phyloP scores from a whole-genome alignment of 1,284 basidiomycete species.

The Retiboletus flavoniger region DNA sequence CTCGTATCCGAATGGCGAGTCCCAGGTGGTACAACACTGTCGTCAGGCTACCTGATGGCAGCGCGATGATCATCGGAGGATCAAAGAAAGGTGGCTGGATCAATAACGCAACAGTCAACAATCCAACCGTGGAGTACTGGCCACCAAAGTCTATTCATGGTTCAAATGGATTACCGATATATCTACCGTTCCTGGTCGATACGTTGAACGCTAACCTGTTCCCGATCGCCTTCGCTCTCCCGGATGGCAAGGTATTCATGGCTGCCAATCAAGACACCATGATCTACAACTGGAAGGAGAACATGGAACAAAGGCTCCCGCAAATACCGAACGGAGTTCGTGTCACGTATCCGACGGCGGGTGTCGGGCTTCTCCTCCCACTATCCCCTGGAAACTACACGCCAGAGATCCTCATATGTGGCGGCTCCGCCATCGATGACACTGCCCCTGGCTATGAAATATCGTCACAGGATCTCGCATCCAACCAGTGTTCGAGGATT shows the following conservation, averaged over 20 bases:
- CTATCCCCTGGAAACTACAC: slow-evolving; percentile 64
- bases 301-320: slow-evolving; percentile 66
- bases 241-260: slow-evolving; percentile 72
- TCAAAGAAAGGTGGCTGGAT: slow-evolving; percentile 80
- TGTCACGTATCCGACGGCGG: slow-evolving; percentile 81
- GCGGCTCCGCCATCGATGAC: slow-evolving; percentile 72
- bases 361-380: slow-evolving; percentile 70
- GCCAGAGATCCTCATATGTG: slow-evolving; percentile 75
- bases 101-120: slow-evolving; percentile 74
- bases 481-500: slow-evolving; percentile 72
- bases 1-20: slow-evolving; percentile 63
- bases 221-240: slow-evolving; percentile 73
- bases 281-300: slow-evolving; percentile 73
- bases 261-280: slow-evolving; percentile 79
- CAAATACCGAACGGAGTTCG: slow-evolving; percentile 76
- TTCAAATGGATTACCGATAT: slow-evolving; percentile 63
- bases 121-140: slow-evolving; percentile 79
- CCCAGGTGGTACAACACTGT: slow-evolving; percentile 79
- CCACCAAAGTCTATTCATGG: slow-evolving; percentile 71
- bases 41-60: slow-evolving; percentile 69
- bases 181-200: slow-evolving; percentile 62
- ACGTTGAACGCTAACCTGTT: slow-evolving; percentile 82
- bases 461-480: slow-evolving; percentile 69
- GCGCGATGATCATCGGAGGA: slow-evolving; percentile 79
- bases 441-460: slow-evolving; percentile 56